These are phyloP conservation scores for Triadica sebifera DNA, from an alignment of 345 rosid genomes.

Conservation along the genomic window DNA sequence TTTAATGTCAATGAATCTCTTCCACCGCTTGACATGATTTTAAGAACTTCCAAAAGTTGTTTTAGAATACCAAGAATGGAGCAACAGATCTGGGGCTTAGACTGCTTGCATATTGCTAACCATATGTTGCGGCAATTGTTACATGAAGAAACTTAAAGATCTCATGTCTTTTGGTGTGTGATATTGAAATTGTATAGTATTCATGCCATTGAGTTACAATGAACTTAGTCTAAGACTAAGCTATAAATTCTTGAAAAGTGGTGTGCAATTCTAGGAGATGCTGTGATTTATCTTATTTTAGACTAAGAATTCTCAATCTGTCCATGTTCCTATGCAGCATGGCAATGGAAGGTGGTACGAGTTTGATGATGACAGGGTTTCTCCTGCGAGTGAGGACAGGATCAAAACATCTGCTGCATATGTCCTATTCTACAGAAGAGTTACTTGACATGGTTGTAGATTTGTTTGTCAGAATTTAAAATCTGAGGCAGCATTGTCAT, in stretches of 20 bases:
- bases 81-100: not conserved
- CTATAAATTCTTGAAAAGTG: not conserved
- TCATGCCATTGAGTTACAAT: not conserved
- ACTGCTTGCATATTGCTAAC: not conserved
- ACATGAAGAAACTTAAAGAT: not conserved
- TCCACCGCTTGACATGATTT: not conserved
- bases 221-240: not conserved
- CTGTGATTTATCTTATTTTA: not conserved
- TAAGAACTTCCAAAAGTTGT: not conserved
- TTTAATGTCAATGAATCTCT: not conserved
- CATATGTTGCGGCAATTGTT: not conserved
- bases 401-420: constrained; percentile 26
- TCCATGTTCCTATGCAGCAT: constrained; percentile 16
- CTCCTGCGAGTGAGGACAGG: constrained; percentile 9
- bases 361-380: constrained; percentile 19
- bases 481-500: not conserved
- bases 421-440: constrained; percentile 27
- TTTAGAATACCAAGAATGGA: not conserved
- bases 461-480: not conserved
- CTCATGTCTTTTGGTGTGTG: not conserved
- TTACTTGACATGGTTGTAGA: not conserved
- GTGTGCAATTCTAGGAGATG: not conserved
- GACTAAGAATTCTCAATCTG: not conserved
- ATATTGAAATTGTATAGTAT: not conserved
- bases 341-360: constrained; percentile 25